phyloP scores from a whole-genome alignment of 2,329 filamentous ascomycete genomes.

The Verticillium isaacii region DNA sequence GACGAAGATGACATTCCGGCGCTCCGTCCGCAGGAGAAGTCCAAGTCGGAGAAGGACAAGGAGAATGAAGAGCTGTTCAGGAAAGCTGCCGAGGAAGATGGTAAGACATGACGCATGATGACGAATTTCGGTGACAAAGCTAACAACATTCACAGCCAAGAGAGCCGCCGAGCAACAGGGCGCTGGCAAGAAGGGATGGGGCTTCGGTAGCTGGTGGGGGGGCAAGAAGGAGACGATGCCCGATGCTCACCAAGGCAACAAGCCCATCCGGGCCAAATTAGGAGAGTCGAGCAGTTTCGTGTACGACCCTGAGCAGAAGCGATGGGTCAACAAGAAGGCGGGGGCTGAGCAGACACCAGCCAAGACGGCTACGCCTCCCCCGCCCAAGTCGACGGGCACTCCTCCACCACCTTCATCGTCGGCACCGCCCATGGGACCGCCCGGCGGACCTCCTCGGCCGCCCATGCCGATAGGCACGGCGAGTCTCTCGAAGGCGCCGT shows the following conservation, averaged over 20 bases:
- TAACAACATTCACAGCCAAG: conserved; percentile 44
- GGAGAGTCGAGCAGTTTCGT: conserved; percentile 91
- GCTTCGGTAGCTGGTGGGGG: conserved; percentile 80
- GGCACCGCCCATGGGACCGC: conserved; percentile 19
- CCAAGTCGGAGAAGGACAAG: conserved; percentile 64
- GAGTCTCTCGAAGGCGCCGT: conserved; percentile 27
- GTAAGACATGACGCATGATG: conserved; percentile 34
- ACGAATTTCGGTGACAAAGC: conserved; percentile 1
- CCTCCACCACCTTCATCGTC: conserved; percentile 35
- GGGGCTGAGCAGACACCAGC: conserved; percentile 57
- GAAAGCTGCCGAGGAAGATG: conserved; percentile 74
- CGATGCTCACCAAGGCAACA: conserved; percentile 38
- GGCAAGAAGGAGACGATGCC: conserved; percentile 59
- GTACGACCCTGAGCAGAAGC: conserved; percentile 92
- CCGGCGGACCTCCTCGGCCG: conserved; percentile 16
- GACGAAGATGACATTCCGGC: conserved; percentile 68
- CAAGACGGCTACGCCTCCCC: conserved; percentile 69
- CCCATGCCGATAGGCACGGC: conserved; percentile 21
- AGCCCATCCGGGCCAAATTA: conserved; percentile 85
- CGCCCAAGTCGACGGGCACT: conserved; percentile 60
- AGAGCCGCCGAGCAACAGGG: conserved; percentile 44
- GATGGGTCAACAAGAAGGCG: conserved; percentile 96
- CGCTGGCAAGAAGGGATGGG: conserved; percentile 64
- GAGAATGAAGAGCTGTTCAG: conserved; percentile 83
- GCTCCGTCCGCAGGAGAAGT: conserved; percentile 43